Evolutionary conservation across 177 flowering plant species (phyloP), one percentile per base, ranked within the genome.

Genomic region (Tripterygium wilfordii): DNA sequence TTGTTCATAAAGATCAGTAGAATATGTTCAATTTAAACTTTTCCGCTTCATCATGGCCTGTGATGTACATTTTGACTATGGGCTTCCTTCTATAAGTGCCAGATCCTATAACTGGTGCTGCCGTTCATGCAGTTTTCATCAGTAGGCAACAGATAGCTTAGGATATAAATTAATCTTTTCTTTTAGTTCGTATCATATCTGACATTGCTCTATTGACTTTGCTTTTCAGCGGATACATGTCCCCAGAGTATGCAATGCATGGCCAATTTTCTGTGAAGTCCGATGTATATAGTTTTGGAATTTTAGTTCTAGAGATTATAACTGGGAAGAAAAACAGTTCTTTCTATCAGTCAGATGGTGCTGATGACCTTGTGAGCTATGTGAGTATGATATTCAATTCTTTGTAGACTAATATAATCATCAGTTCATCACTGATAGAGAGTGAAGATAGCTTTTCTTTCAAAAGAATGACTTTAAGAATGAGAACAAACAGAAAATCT

Each of bases 51-150:
- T n/a, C n/a, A n/a, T n/a, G n/a, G n/a, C n/a, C n/a, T n/a, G n/a
- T n/a, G n/a, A n/a, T n/a, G n/a, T 4, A 40, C 14, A 5, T 1
- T 3, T 21, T 20, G 19, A 18, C 3, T 18, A 0, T 39, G 5
- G 5, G 6, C 12, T 39, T 5, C 1, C 8, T 19, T 17, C 30
- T 20, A 32, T 12, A 33, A 66, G 75, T 53, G 71, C 72, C 20
- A n/a, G 67, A 67, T 36, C 67, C 64, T 69, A 5, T 67, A 16
- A 72, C 76, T 2, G 76, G 67, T 42, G 67, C 67, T 50, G 72
- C 54, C 4, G 76, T n/a, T n/a, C n/a, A n/a, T n/a, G n/a, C n/a
- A n/a, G n/a, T n/a, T n/a, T n/a, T n/a, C n/a, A n/a, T n/a, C n/a
- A n/a, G n/a, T n/a, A n/a, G n/a, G n/a, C n/a, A n/a, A n/a, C n/a